Evolutionary conservation across 2,329 filamentous ascomycete genomes (phyloP), one percentile per base, ranked within the genome.

Genomic region (Atkinsonella hypoxylon): DNA sequence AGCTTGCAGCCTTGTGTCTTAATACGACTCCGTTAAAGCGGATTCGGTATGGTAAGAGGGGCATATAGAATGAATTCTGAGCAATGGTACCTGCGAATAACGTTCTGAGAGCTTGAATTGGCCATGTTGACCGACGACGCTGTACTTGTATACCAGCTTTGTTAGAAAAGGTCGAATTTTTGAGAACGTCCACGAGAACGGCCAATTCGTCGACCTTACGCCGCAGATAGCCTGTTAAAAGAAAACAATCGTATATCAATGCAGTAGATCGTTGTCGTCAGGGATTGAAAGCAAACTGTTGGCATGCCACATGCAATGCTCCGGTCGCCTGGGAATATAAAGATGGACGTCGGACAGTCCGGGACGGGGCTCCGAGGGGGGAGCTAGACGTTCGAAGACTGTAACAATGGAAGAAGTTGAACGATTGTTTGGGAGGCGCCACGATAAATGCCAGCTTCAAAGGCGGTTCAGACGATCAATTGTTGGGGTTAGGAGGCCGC

Each of bases 1-100:
- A 26, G 26, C 26, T 8, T 26, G 26, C 26, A 26, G 26, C 26
- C 26, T 26, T 26, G 26, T 26, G 26, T 6, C 26, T 26, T 26
- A 26, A 26, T 7, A 5, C 20, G 20, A 22, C 20, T 22, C 20
- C 20, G 20, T 22, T 5, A 22, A 22, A 22, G 26, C 26, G 26
- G 26, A 26, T 26, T 26, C 26, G 26, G 26, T 26, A 26, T 26
- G 6, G 26, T 26, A 26, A 1, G 7, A 26, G 26, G 26, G 34
- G 34, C 34, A 36, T 36, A 36, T 15, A 36, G 34, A 12, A 36
- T 36, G 4, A 36, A 12, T 42, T 42, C 18, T 42, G 26, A 12
- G 10, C 22, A 20, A 36, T 34, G 40, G 59, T 79, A 85, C 82
- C 82, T 83, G 72, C 79, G 75, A 70, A 82, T 82, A 54, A 81